phyloP scores from a whole-genome alignment of 2,329 filamentous ascomycete genomes.

The Sarocladium strictum region DNA sequence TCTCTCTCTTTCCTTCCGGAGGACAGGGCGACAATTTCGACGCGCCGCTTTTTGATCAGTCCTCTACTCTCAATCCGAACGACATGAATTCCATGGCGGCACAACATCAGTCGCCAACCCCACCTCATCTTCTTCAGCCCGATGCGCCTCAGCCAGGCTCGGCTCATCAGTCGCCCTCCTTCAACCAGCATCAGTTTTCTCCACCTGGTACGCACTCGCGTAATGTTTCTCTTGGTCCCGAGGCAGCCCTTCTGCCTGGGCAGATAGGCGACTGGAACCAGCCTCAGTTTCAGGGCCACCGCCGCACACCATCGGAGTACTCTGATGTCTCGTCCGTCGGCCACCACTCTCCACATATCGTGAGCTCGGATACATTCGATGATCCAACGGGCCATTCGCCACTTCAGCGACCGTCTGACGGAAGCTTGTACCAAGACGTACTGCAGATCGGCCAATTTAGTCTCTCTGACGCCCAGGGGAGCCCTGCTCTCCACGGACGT shows the following conservation, averaged over 20 bases:
- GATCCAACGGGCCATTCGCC: constrained; percentile 70
- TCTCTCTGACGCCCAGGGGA: constrained; percentile 66
- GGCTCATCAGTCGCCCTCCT: constrained; percentile 51
- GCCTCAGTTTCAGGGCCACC: constrained; percentile 70
- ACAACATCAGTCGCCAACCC: constrained; percentile 50
- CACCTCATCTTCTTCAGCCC: constrained; percentile 47
- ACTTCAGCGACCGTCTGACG: constrained; percentile 68
- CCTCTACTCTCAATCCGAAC: constrained; percentile 33
- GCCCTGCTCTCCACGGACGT: constrained; percentile 61
- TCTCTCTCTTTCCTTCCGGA: constrained; percentile 57
- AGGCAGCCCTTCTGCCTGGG: constrained; percentile 48
- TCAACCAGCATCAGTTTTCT: constrained; percentile 51
- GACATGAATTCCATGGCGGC: constrained; percentile 50
- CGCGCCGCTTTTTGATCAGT: constrained; percentile 52
- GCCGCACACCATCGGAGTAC: constrained; percentile 81
- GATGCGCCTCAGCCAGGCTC: constrained; percentile 42
- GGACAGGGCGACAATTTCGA: constrained; percentile 53
- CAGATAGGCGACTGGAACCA: constrained; percentile 49
- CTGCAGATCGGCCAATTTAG: constrained; percentile 75
- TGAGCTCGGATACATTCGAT: constrained; percentile 74
- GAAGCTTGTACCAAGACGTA: constrained; percentile 68
- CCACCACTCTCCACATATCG: constrained; percentile 70
- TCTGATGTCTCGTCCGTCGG: constrained; percentile 85
- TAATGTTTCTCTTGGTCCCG: constrained; percentile 51
- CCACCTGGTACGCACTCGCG: constrained; percentile 45